Evolutionary conservation across 208 protist species (phyloP).

Genomic region (Acanthamoeba triangularis): DNA sequence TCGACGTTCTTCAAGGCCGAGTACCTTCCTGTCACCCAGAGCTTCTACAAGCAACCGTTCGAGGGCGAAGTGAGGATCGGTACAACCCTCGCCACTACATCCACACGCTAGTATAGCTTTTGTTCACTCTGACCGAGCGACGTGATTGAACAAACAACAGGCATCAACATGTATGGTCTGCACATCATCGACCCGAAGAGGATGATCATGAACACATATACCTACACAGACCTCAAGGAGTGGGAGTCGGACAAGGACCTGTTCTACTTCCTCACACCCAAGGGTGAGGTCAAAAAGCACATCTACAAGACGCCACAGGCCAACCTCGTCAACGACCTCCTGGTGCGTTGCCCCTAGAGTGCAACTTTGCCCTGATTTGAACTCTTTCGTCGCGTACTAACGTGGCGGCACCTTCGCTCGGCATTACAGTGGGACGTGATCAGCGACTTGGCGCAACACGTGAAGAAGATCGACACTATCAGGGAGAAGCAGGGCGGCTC

Average conservation of each 20-base stretch:
- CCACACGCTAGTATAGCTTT: not conserved
- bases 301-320: conserved; percentile 70
- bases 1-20: conserved; percentile 77
- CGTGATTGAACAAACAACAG: not conserved
- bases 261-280: conserved; percentile 69
- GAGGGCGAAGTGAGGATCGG: conserved; percentile 72
- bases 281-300: conserved; percentile 73
- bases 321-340: conserved; percentile 65
- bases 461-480: conserved; percentile 79
- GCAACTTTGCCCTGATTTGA: not conserved
- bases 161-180: conserved; percentile 73
- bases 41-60: conserved; percentile 73
- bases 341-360: not conserved
- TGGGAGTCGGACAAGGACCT: conserved; percentile 71
- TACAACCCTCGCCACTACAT: not conserved
- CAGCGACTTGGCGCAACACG: conserved; percentile 54
- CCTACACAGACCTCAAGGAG: conserved; percentile 73
- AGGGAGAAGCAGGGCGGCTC: conserved; percentile 70
- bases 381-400: too few relatives aligned
- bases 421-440: conserved; percentile 63
- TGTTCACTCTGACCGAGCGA: not conserved
- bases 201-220: conserved; percentile 77
- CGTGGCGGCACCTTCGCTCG: not conserved
- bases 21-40: conserved; percentile 44
- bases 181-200: conserved; percentile 71